These are phyloP conservation scores for Globisporangium megalacanthum DNA, from an alignment of 352 stramenopile species.

Conservation along the genomic window DNA sequence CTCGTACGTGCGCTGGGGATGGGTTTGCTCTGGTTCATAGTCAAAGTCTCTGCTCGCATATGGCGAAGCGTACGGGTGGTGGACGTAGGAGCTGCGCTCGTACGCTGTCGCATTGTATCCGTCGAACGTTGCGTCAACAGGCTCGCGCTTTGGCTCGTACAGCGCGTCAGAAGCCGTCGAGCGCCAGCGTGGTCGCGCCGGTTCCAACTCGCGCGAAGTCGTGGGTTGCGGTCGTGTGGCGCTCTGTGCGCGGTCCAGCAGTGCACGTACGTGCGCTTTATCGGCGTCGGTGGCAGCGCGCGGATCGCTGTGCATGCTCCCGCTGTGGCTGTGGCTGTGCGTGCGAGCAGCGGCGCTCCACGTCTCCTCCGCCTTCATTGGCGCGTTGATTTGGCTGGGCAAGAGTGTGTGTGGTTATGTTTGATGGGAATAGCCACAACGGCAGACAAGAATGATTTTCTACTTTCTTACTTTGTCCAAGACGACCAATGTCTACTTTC, in stretches of 20 bases:
- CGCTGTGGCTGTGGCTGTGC: background rate
- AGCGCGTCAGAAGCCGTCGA: background rate
- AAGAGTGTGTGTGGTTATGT: no score
- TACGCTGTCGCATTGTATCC: background rate
- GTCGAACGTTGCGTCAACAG: background rate
- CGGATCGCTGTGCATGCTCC: conserved; percentile 5
- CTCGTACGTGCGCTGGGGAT: background rate
- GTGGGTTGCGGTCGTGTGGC: conserved; percentile 6
- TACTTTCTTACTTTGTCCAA: no score
- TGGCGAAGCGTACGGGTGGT: background rate
- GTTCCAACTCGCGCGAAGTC: conserved; percentile 4
- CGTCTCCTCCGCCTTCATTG: conserved; percentile 1
- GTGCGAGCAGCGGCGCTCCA: background rate
- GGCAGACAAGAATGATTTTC: no score
- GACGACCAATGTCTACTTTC: no score
- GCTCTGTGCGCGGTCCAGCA: conserved; percentile 30
- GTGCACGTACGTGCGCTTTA: conserved; percentile 28
- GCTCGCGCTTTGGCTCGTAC: background rate
- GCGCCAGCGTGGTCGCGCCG: conserved; percentile 1
- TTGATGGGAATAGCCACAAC: no score
- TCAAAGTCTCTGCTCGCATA: background rate
- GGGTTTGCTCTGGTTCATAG: background rate
- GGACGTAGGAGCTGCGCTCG: background rate
- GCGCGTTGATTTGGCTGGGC: background rate
- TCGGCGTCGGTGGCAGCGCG: background rate